Evolutionary conservation across 306 rosid species (phyloP).

Genomic region (Delonix regia): DNA sequence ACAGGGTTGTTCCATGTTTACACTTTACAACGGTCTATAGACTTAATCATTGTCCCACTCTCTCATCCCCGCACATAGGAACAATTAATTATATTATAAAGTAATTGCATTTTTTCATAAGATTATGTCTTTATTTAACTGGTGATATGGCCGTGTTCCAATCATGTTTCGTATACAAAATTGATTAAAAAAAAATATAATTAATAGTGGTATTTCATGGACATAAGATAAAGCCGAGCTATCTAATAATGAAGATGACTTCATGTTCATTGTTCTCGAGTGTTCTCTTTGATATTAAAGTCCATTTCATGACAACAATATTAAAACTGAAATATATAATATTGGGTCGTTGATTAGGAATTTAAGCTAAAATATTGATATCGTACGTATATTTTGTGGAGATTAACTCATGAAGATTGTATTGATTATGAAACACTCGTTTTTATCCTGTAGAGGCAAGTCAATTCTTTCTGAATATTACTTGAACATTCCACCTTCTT

Average conservation of each 20-base stretch:
- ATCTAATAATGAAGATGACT: background rate
- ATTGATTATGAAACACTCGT: background rate
- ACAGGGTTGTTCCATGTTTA: background rate
- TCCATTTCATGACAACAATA: background rate
- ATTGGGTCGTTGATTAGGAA: background rate
- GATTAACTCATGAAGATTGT: background rate
- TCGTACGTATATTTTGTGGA: background rate
- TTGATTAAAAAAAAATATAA: background rate
- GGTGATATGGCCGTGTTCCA: constrained; percentile 30
- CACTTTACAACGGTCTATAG: background rate
- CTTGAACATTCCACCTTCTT: background rate
- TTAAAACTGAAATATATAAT: background rate
- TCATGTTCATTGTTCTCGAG: background rate
- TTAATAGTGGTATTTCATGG: background rate
- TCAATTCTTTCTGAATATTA: background rate
- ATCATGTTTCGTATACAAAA: constrained; percentile 1
- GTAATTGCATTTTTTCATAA: background rate
- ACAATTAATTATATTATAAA: background rate
- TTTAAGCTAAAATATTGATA: background rate
- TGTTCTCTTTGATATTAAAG: background rate
- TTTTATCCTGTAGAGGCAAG: background rate
- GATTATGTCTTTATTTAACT: background rate
- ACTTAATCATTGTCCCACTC: constrained; percentile 38
- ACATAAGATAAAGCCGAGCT: background rate
- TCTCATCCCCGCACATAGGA: constrained; percentile 31